Percentiles rank a stretch among this genome's conserved stretches.
These are phyloP conservation scores for Backusella macrospora DNA, from an alignment of 192 early-diverging fungal species.

Conservation along the genomic window DNA sequence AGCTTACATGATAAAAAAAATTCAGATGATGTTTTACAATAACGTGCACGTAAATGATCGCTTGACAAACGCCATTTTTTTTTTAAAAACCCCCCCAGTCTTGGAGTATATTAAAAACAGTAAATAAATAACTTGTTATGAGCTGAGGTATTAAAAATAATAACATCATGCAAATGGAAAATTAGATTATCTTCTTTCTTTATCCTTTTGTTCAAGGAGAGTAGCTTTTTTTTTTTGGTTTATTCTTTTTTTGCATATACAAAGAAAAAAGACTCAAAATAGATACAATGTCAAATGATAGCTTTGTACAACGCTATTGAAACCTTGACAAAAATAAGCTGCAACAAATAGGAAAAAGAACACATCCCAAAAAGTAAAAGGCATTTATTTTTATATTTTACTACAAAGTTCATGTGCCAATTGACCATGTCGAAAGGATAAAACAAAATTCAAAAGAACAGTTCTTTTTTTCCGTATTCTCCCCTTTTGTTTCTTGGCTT, in stretches of 20 bases:
- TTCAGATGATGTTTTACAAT: slow-evolving; percentile 6
- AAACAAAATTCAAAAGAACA: neutral
- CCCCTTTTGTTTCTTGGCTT: slow-evolving; percentile 2
- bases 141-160: neutral
- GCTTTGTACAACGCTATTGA: neutral
- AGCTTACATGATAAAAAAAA: neutral
- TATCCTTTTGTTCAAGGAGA: neutral
- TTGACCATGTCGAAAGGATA: neutral
- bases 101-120: neutral
- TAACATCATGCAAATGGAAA: neutral
- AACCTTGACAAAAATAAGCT: slow-evolving; percentile 5
- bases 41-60: neutral
- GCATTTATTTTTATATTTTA: slow-evolving; percentile 1
- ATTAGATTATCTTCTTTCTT: slow-evolving; percentile 2
- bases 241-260: neutral
- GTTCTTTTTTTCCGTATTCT: neutral
- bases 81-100: neutral
- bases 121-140: neutral
- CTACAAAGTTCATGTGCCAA: neutral
- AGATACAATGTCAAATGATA: slow-evolving; percentile 10
- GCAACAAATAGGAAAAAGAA: neutral
- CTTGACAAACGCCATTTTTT: too few species aligned
- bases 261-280: slow-evolving; percentile 3
- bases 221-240: too few species aligned
- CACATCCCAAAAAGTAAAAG: neutral